Conservation (phyloP, 768 basidiomycete species). For the Pholiota conissans region DNA sequence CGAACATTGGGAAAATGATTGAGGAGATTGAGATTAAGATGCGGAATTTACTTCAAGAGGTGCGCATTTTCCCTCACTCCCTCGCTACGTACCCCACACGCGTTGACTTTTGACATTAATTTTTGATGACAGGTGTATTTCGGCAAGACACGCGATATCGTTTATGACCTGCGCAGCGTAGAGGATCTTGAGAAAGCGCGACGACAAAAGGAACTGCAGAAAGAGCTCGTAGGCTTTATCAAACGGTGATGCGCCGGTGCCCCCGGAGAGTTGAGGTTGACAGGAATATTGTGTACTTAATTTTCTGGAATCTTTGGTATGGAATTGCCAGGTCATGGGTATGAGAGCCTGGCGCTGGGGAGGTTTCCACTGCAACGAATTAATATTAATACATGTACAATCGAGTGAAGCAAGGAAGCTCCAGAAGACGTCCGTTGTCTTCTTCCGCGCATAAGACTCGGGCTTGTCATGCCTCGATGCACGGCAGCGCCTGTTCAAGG, state of each 20-base stretch:
- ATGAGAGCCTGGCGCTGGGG: too few relatives aligned
- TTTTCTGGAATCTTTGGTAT: not conserved
- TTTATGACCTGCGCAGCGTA: conserved; percentile 86
- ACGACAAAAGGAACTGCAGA: conserved; percentile 83
- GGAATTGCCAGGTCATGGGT: not conserved
- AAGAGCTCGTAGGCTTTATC: conserved; percentile 86
- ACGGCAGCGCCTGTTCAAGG: conserved; percentile 2
- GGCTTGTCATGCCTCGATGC: not conserved
- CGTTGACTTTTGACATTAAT: conserved; percentile 3
- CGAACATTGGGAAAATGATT: conserved; percentile 92
- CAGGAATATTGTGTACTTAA: not conserved
- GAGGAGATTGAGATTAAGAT: conserved; percentile 99
- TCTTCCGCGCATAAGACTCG: conserved; percentile 19
- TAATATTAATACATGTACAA: conserved; percentile 6
- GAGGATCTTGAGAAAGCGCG: conserved; percentile 83
- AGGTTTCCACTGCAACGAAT: too few relatives aligned
- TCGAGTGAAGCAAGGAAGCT: not conserved
- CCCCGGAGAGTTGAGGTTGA: not conserved
- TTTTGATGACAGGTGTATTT: conserved; percentile 70
- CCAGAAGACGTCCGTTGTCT: conserved; percentile 3
- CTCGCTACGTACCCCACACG: conserved; percentile 2
- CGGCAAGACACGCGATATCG: conserved; percentile 94
- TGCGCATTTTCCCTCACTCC: conserved; percentile 24
- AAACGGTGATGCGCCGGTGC: conserved; percentile 47
- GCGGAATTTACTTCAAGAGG: conserved; percentile 92